These are phyloP conservation scores for Russula sp. DNA, from an alignment of 768 basidiomycete species.

Conservation along the genomic window DNA sequence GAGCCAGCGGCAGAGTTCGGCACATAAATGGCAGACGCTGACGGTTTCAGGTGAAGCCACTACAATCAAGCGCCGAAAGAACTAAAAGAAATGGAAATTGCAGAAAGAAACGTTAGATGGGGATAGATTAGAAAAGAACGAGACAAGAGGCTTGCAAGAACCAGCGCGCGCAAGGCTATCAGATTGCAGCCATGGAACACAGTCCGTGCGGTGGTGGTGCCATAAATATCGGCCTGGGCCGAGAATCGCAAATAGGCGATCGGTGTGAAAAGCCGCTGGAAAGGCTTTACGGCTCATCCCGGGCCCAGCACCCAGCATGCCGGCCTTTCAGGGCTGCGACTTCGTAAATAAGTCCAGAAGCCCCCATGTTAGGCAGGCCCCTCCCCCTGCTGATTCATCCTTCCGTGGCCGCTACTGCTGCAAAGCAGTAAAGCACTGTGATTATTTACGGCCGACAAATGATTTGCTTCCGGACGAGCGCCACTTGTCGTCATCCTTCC, in stretches of 20 bases:
- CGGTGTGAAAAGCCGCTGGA: neutral
- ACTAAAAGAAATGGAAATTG: neutral
- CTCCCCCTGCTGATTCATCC: too few species aligned
- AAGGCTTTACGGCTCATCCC: neutral
- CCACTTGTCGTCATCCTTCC: neutral
- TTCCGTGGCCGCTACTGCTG: too few species aligned
- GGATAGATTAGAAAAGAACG: slow-evolving; percentile 9
- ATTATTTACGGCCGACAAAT: too few species aligned
- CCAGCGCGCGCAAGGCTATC: neutral
- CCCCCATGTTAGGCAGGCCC: neutral
- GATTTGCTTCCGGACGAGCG: neutral
- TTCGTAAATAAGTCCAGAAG: neutral
- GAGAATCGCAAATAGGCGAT: slow-evolving; percentile 1
- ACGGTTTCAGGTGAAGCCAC: neutral
- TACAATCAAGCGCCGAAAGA: neutral
- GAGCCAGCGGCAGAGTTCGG: neutral
- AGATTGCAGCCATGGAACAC: neutral
- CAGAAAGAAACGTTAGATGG: slow-evolving; percentile 3
- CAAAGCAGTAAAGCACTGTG: too few species aligned
- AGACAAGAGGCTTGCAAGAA: neutral
- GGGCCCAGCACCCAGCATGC: neutral
- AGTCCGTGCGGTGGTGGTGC: neutral
- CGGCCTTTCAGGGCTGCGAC: slow-evolving; percentile 1
- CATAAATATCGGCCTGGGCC: neutral
- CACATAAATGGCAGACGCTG: neutral